Evolutionary conservation across 805 yeast species (phyloP), one percentile per base, ranked within the genome.

Genomic region (Candida ovalis): DNA sequence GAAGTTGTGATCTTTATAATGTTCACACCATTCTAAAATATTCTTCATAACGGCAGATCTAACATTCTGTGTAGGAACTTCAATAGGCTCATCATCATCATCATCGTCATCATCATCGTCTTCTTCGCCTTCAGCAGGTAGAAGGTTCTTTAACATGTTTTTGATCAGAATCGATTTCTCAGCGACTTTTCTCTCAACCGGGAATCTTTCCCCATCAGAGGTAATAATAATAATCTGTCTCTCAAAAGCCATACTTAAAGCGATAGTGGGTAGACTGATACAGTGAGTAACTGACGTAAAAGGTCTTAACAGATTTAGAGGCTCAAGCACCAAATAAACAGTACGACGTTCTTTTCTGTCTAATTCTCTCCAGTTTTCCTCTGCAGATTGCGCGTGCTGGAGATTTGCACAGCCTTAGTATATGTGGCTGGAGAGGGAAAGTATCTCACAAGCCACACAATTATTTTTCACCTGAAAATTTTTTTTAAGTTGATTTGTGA

Each of bases 1-100:
- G 68, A 84, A 84, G 18, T 74, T 74, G 9, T 86, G 78, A 63
- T 88, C 90, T 66, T 84, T 86, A 73, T 92, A 97, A 66, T 92
- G 94, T 62, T 88, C 95, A 60, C 97, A 90, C 95, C 97, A 92
- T 64, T 92, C 96, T 46, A 92, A 74, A n/a, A 92, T 92, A 64
- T 90, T 89, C 66, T 86, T 81, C 69, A 92, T 75, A 19, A 92
- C 96, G 17, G 86, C 82, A 9, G 96, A 86, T 56, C 92, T 76
- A 33, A 90, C 97, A 61, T 88, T 90, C 36, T 96, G 96, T 12
- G 90, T 81, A 33, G 97, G 97, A 60, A 92, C 86, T 51, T 82
- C 87, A 54, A 83, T 81, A 37, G 82, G 86, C 46, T 81, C 87
- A 39, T 78, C 84, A 39, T 78, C 84, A 40, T 76, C 81, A 5